Base-by-base conservation (phyloP, 129 eudicot species). In the Logfia minima region DNA sequence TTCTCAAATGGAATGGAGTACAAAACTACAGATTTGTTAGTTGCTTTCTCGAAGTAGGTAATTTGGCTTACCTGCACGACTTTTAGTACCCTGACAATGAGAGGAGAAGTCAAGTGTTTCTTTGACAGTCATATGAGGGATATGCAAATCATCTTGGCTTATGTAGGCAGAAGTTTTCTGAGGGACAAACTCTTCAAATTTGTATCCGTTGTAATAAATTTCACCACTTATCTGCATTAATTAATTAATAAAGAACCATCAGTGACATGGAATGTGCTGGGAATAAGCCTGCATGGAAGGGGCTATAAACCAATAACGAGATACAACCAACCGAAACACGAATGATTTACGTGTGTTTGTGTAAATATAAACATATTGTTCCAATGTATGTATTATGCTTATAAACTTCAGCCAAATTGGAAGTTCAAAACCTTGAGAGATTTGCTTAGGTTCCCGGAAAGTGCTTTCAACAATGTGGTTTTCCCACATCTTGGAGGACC, bases 401-500 rank as follows among this genome's bases (percentile, higher is more conserved):
- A 41, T 41, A 41, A 9, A 41, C 29, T 6, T 39, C 2, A 39
- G 13, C 1, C 45, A 8, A 7, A 7, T 8, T 8, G 66, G 19
- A 67, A 65, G 73, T 72, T 39, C n/a, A 64, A 71, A 56, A 85
- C 88, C 88, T 85, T 76, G 35, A 85, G 82, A 75, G 88, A 85
- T 78, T 81, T 85, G 76, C 75, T 60, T 31, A 85, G 81, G 72
- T 82, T 82, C 76, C 88, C 88, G 14, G 88, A 85, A 78, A 85
- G 84, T 70, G 84, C 86, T 83, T 81, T 81, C 73, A 85, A 17
- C 4, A 85, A 76, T 28, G 86, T 24, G 52, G 88, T 85, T 67
- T 85, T 85, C 75, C 88, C 88, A 75, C 89, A 85, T 74, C 96
- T 92, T 5, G 96, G 96, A 77, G 96, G 96, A 75, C 96, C 96